Conservation (phyloP, 306 rosid genomes). For the Rubus idaeus region DNA sequence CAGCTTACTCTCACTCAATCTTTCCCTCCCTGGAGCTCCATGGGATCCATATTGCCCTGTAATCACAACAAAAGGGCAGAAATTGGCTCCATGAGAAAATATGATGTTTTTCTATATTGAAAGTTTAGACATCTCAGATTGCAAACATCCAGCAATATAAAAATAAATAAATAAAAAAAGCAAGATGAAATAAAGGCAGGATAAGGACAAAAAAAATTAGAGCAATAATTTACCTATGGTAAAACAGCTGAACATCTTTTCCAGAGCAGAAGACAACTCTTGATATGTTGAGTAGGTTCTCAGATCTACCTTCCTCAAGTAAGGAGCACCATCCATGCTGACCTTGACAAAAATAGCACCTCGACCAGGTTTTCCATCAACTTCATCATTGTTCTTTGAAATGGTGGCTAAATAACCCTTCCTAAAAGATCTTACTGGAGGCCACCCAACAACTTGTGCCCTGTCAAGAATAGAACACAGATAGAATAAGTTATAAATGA, state of each 20-base stretch:
- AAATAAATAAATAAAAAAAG: background rate
- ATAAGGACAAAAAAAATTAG: background rate
- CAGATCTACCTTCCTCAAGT: conserved; percentile 93
- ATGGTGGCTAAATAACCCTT: conserved; percentile 74
- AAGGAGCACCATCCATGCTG: conserved; percentile 99
- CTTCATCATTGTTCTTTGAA: conserved; percentile 84
- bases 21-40: conserved; percentile 74
- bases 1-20: conserved; percentile 83
- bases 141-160: background rate
- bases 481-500: background rate
- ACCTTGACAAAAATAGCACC: conserved; percentile 87
- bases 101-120: conserved; percentile 4
- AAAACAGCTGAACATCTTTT: conserved; percentile 96
- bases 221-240: conserved; percentile 59
- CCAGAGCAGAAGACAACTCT: conserved; percentile 90
- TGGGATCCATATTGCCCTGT: conserved; percentile 89
- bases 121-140: background rate
- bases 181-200: background rate
- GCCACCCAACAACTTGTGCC: conserved; percentile 99
- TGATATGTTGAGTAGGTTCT: conserved; percentile 73
- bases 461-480: conserved; percentile 38
- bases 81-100: conserved; percentile 23
- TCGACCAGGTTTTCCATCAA: conserved; percentile 82
- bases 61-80: conserved; percentile 29
- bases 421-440: conserved; percentile 89